These are phyloP conservation scores for Phytophthora melonis DNA, from an alignment of 352 stramenopile genomes.

Conservation along the genomic window DNA sequence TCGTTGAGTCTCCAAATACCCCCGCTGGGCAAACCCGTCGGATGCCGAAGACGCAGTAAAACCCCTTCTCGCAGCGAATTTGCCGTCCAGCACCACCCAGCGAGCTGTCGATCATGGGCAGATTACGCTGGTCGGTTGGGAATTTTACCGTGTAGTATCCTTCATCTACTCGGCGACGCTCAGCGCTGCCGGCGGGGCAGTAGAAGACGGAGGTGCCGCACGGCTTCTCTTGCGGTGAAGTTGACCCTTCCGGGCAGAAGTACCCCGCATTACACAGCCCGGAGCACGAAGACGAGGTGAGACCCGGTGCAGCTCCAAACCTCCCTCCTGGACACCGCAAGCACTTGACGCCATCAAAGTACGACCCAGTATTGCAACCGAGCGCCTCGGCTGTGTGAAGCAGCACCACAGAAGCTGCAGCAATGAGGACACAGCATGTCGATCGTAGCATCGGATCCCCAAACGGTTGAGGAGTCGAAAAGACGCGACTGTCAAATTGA, in stretches of 20 bases:
- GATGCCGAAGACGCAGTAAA: slow-evolving; percentile 70
- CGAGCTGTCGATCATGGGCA: slow-evolving; percentile 8
- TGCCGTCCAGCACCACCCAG: slow-evolving; percentile 19
- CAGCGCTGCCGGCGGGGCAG: slow-evolving; percentile 59
- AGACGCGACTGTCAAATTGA: slow-evolving; percentile 12
- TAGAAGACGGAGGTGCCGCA: slow-evolving; percentile 69
- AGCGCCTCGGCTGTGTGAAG: slow-evolving; percentile 24
- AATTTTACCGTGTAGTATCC: slow-evolving; percentile 72
- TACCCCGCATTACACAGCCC: slow-evolving; percentile 54
- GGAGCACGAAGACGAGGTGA: slow-evolving; percentile 54
- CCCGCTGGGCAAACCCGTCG: slow-evolving; percentile 61
- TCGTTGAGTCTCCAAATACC: slow-evolving; percentile 50
- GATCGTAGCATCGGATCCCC: slow-evolving; percentile 14
- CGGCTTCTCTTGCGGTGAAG: slow-evolving; percentile 48
- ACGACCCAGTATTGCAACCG: slow-evolving; percentile 55
- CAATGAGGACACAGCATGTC: slow-evolving; percentile 5
- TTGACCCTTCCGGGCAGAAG: slow-evolving; percentile 74
- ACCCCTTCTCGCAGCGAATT: slow-evolving; percentile 66
- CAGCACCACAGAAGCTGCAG: not conserved
- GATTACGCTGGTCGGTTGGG: slow-evolving; percentile 22
- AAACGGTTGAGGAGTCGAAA: slow-evolving; percentile 10
- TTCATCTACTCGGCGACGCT: slow-evolving; percentile 44
- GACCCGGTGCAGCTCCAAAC: slow-evolving; percentile 52
- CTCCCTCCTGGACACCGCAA: slow-evolving; percentile 57
- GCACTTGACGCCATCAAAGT: slow-evolving; percentile 55